Evolutionary conservation across 2,329 filamentous ascomycete genomes (phyloP), one percentile per base, ranked within the genome.

Genomic region (Huntiella decipiens): DNA sequence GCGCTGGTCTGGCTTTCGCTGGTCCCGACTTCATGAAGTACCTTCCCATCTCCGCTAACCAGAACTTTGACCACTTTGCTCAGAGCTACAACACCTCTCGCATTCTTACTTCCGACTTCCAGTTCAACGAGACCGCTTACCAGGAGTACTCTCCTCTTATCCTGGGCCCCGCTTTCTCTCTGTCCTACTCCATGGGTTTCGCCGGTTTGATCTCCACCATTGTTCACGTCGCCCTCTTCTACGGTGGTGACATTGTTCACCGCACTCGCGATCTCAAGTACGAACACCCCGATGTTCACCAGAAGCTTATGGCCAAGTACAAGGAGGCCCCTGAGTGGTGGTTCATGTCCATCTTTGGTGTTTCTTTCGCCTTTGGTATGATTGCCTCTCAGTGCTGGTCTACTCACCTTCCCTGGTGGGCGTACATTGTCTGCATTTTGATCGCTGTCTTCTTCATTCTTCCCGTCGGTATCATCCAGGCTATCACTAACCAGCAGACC

Each of bases 21-120:
- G 70, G 70, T 43, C 62, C 60, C 33, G 73, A 70, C 68, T 73
- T 67, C 52, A 56, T 73, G 32, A 68, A 73, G 48, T 77, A 77
- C 55, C 61, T 82, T 45, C 74, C 76, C 1, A 67, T 81, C 17
- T 69, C 63, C 43, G 66, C 68, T 52, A 71, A 68, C 32, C 57
- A 55, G 39, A 71, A 66, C 51, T 75, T 71, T 64, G 77, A 81
- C 60, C 81, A 80, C 54, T 76, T 66, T 0, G 77, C 74, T 17
- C 55, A 60, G 2, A 52, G 61, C 7, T 81, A 82, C 60, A 68
- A 79, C 50, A 73, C 77, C 3, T 63, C 64, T 3, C 65, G 64
- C n/a, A 77, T 81, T 42, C 64, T 81, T 13, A 69, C 68, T 46
- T 52, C 59, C 4, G 63, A 75, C 52, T 61, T 66, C 46, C 63